Evolutionary conservation across 768 basidiomycete genomes (phyloP).

Genomic region (Lactarius psammicola): DNA sequence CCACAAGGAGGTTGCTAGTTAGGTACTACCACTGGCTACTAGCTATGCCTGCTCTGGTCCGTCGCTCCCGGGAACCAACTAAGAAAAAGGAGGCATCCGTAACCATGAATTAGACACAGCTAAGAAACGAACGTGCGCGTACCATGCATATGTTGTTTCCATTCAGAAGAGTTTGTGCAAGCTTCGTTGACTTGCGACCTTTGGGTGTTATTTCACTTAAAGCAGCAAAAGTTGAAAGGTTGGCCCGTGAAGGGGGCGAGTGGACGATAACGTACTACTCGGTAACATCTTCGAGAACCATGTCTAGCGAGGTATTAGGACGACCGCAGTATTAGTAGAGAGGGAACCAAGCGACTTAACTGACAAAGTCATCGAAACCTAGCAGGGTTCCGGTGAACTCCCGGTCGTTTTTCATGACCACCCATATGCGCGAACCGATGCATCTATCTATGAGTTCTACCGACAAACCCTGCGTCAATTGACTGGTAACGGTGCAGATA

Average conservation of each 20-base stretch:
- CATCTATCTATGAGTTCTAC: constrained; percentile 95
- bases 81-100: background rate
- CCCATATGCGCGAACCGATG: constrained; percentile 96
- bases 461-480: constrained; percentile 5
- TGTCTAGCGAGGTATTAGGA: constrained; percentile 48
- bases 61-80: constrained; percentile 71
- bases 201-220: constrained; percentile 81
- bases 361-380: constrained; percentile 99
- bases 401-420: constrained; percentile 96
- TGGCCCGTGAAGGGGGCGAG: background rate
- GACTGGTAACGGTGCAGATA: background rate
- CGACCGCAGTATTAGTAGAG: background rate
- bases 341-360: constrained; percentile 55
- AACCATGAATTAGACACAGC: background rate
- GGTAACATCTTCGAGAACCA: constrained; percentile 94
- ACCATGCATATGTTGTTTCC: constrained; percentile 98
- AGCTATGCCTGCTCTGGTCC: constrained; percentile 48
- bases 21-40: background rate
- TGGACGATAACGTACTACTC: constrained; percentile 70
- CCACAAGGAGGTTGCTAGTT: background rate
- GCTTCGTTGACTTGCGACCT: constrained; percentile 74
- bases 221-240: background rate
- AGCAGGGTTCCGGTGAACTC: constrained; percentile 95
- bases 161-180: constrained; percentile 87
- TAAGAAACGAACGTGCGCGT: constrained; percentile 16